phyloP scores from a whole-genome alignment of 345 rosid species.

The Noccaea bulbosa region DNA sequence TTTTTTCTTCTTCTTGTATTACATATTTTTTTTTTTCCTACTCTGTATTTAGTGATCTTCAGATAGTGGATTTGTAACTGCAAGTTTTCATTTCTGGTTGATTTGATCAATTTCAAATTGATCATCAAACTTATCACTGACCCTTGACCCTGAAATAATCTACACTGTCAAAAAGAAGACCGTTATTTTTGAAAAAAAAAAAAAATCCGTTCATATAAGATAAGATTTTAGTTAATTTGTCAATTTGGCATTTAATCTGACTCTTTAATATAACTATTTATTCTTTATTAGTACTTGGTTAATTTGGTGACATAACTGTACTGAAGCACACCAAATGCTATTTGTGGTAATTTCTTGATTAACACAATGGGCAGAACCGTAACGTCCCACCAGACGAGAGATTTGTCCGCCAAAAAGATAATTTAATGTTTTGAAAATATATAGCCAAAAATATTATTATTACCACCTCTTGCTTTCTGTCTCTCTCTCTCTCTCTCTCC shows the following conservation, averaged over 20 bases:
- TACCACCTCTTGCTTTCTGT: not conserved
- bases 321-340: not conserved
- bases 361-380: conserved; percentile 29
- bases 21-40: not conserved
- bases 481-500: conserved; percentile 12
- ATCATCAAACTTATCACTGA: not conserved
- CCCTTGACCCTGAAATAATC: not conserved
- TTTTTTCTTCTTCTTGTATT: not conserved
- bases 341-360: conserved; percentile 1
- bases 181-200: not conserved
- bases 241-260: not conserved
- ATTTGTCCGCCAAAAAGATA: conserved; percentile 42
- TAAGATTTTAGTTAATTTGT: conserved; percentile 5
- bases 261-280: conserved; percentile 9
- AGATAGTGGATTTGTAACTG: not conserved
- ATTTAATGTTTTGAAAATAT: conserved; percentile 22
- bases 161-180: not conserved
- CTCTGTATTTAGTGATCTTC: conserved; percentile 6
- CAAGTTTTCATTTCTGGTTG: not conserved
- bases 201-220: not conserved
- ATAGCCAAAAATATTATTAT: conserved; percentile 34
- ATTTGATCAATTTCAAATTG: not conserved
- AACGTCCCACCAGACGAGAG: conserved; percentile 5
- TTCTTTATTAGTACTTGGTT: not conserved
- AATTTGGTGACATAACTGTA: not conserved